A percentile compares a stretch with the other conserved stretches of the same genome.
These are phyloP conservation scores for Wickerhamomyces subpelliculosus DNA, from an alignment of 805 yeast genomes.

Conservation along the genomic window DNA sequence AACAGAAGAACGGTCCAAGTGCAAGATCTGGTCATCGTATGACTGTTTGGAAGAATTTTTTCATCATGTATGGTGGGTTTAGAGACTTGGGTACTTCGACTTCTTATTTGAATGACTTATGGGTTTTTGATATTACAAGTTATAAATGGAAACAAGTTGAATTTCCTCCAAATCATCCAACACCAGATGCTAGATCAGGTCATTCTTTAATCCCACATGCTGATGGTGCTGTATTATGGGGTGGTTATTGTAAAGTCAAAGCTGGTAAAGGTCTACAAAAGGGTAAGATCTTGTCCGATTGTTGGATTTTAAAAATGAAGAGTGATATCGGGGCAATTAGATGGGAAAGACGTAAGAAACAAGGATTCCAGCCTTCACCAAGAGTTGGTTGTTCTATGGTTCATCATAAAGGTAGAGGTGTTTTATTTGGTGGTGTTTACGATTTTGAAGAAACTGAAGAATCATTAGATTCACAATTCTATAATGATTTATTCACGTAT, in stretches of 20 bases:
- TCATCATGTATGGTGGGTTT: constrained; percentile 86
- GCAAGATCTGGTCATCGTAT: constrained; percentile 91
- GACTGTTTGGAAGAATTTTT: constrained; percentile 86
- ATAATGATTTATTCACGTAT: constrained; percentile 72
- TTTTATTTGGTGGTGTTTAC: constrained; percentile 91
- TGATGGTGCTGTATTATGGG: constrained; percentile 83
- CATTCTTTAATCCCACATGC: constrained; percentile 75
- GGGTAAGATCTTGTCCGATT: constrained; percentile 82
- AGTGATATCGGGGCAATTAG: constrained; percentile 63
- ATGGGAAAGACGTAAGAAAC: constrained; percentile 87
- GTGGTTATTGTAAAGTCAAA: constrained; percentile 92
- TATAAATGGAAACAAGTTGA: constrained; percentile 90
- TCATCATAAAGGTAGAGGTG: constrained; percentile 84
- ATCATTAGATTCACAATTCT: constrained; percentile 76
- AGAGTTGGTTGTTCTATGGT: constrained; percentile 94
- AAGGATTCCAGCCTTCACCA: constrained; percentile 86
- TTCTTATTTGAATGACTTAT: constrained; percentile 74
- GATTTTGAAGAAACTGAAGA: constrained; percentile 96
- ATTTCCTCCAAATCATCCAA: constrained; percentile 70
- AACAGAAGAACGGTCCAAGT: constrained; percentile 65
- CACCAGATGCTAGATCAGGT: constrained; percentile 92
- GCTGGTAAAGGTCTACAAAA: constrained; percentile 83
- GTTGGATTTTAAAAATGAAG: constrained; percentile 86
- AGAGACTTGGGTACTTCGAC: constrained; percentile 82
- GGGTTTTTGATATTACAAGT: constrained; percentile 87